These are phyloP conservation scores for Pleurotus djamor DNA, from an alignment of 768 basidiomycete species.

Conservation along the genomic window DNA sequence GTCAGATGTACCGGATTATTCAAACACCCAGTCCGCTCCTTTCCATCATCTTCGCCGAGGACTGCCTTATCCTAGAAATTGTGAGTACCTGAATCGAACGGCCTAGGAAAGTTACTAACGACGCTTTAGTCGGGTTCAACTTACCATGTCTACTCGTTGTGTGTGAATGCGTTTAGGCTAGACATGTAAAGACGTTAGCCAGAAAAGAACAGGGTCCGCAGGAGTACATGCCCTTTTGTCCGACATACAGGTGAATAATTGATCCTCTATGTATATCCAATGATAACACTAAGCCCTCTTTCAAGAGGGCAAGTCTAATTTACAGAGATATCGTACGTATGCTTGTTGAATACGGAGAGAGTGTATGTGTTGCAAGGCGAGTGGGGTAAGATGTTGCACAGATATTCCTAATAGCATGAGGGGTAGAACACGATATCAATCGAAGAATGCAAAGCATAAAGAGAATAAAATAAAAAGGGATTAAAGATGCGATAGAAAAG, in stretches of 20 bases:
- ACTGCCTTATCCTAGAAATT: not conserved
- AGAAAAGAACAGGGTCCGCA: not conserved
- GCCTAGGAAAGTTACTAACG: not conserved
- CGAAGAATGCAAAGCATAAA: constrained; percentile 7
- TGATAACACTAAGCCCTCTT: not conserved
- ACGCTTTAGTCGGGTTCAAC: too few species aligned
- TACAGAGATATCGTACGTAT: constrained; percentile 3
- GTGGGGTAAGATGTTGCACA: constrained; percentile 1
- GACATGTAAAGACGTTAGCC: too few species aligned
- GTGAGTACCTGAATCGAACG: not conserved
- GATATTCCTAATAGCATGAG: constrained; percentile 6
- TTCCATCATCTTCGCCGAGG: not conserved
- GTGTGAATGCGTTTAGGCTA: too few species aligned
- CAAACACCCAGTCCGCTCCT: not conserved
- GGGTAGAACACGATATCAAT: constrained; percentile 4
- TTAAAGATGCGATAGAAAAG: constrained; percentile 8
- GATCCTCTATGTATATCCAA: not conserved
- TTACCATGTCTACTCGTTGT: too few species aligned
- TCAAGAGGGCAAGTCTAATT: not conserved
- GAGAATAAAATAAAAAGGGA: constrained; percentile 23
- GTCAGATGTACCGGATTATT: not conserved
- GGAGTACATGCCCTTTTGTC: not conserved
- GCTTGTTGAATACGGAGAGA: not conserved
- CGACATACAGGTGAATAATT: too few species aligned
- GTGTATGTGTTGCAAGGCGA: constrained; percentile 1